phyloP scores from a whole-genome alignment of 768 basidiomycete genomes.

The Collybia mongolica region DNA sequence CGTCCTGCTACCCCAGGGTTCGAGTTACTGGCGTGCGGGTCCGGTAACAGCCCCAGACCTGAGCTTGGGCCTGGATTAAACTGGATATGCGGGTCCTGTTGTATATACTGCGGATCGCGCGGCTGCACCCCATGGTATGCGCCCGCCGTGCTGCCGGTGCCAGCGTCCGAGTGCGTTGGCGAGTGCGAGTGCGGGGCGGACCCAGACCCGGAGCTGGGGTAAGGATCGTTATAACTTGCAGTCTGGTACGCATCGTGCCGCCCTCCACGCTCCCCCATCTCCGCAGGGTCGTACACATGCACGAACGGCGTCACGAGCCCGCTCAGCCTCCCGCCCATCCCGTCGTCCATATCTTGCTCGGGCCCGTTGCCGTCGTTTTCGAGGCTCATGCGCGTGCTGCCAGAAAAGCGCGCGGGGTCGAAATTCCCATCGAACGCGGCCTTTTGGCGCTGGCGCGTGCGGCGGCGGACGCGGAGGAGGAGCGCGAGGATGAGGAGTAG shows the following conservation, averaged over 20 bases:
- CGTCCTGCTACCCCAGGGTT: neutral
- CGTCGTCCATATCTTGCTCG: constrained; percentile 25
- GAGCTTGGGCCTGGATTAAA: neutral
- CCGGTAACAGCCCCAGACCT: neutral
- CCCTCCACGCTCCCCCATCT: no score
- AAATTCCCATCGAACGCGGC: constrained; percentile 40
- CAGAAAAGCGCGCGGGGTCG: constrained; percentile 29
- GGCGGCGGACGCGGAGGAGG: constrained; percentile 26
- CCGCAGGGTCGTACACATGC: constrained; percentile 6
- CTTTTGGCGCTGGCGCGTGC: constrained; percentile 16
- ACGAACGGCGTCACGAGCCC: constrained; percentile 33
- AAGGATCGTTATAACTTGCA: no score
- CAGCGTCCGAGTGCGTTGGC: no score
- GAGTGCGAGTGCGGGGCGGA: neutral
- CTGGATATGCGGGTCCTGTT: no score
- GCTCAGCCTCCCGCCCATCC: constrained; percentile 32
- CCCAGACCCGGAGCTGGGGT: neutral
- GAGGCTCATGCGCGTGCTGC: constrained; percentile 11
- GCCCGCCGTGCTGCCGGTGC: neutral
- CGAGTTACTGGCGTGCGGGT: no score
- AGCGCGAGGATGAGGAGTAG: constrained; percentile 22
- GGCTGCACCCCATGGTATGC: neutral
- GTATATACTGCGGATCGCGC: neutral
- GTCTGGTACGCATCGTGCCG: no score
- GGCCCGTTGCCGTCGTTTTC: constrained; percentile 2